Evolutionary conservation across 2,329 filamentous ascomycete species (phyloP).

Genomic region (Paecilomyces sp.): DNA sequence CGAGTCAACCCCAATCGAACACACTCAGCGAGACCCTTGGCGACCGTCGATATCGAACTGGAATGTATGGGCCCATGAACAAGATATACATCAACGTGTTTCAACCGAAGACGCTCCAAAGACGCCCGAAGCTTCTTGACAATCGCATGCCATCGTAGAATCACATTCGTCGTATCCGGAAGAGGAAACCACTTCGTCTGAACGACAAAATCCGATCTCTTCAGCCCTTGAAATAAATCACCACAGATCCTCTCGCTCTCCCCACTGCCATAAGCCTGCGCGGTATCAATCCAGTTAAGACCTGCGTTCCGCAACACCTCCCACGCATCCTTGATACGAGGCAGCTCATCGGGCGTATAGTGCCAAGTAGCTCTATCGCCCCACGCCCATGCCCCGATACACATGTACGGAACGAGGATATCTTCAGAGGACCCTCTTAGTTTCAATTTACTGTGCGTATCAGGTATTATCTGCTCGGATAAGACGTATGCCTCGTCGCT

Average conservation of each 20-base stretch:
- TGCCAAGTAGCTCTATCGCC: conserved; percentile 22
- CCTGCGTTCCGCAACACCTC: conserved; percentile 25
- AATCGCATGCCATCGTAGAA: conserved; percentile 25
- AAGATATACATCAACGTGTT: conserved; percentile 37
- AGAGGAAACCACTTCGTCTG: conserved; percentile 33
- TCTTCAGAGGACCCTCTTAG: conserved; percentile 16
- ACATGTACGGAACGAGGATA: conserved; percentile 18
- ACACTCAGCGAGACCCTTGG: conserved; percentile 36
- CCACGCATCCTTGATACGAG: conserved; percentile 32
- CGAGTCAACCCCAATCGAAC: conserved; percentile 35
- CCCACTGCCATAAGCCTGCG: conserved; percentile 36
- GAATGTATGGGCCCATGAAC: conserved; percentile 40
- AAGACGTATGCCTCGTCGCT: conserved; percentile 16
- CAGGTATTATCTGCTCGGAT: conserved; percentile 10
- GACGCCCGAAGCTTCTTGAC: conserved; percentile 31
- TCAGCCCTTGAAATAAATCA: conserved; percentile 29
- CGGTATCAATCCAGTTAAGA: conserved; percentile 39
- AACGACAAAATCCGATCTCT: conserved; percentile 29
- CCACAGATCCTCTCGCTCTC: conserved; percentile 38
- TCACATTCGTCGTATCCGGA: conserved; percentile 25
- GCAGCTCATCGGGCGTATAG: conserved; percentile 29
- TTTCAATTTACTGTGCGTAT: conserved; percentile 13
- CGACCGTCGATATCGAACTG: conserved; percentile 31
- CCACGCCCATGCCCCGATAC: conserved; percentile 22
- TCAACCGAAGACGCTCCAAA: conserved; percentile 30